A percentile compares a stretch with the other conserved stretches of the same genome.
Conservation (phyloP, 805 yeast genomes). For the Lipomyces mesembrius region DNA sequence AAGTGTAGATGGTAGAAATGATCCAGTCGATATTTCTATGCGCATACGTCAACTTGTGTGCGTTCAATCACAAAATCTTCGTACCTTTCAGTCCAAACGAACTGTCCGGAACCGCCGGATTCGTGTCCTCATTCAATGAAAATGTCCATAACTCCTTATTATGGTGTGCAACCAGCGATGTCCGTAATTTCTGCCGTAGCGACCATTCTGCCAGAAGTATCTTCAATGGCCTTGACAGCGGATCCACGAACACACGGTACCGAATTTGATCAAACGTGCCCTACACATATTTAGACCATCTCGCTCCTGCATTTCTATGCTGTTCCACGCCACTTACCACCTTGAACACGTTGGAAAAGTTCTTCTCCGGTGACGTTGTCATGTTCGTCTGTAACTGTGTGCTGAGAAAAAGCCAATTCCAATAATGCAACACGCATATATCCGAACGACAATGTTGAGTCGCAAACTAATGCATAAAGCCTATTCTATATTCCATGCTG, state of each 20-base stretch:
- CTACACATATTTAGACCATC: conserved; percentile 1
- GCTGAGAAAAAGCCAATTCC: background rate
- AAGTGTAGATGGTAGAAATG: conserved; percentile 35
- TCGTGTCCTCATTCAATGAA: conserved; percentile 23
- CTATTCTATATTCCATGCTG: background rate
- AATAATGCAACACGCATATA: background rate
- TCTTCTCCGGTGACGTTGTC: conserved; percentile 29
- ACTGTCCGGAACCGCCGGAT: conserved; percentile 30
- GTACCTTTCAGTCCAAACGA: conserved; percentile 34
- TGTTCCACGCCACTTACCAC: conserved; percentile 18
- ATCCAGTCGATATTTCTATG: conserved; percentile 36
- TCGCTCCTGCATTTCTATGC: background rate
- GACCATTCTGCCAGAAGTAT: conserved; percentile 35
- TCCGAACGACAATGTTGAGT: background rate
- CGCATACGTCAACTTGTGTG: background rate
- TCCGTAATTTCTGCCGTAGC: conserved; percentile 26
- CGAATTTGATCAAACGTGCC: conserved; percentile 34
- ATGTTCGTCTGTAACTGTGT: conserved; percentile 4
- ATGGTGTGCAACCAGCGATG: conserved; percentile 26
- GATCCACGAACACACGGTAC: conserved; percentile 35
- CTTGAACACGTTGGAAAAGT: conserved; percentile 32
- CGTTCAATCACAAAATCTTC: background rate
- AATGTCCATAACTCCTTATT: conserved; percentile 37
- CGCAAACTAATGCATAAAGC: background rate
- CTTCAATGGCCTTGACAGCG: conserved; percentile 32